Evolutionary conservation across 2,329 filamentous ascomycete species (phyloP), one percentile per base, ranked within the genome.

Genomic region (Talaromyces sp.): DNA sequence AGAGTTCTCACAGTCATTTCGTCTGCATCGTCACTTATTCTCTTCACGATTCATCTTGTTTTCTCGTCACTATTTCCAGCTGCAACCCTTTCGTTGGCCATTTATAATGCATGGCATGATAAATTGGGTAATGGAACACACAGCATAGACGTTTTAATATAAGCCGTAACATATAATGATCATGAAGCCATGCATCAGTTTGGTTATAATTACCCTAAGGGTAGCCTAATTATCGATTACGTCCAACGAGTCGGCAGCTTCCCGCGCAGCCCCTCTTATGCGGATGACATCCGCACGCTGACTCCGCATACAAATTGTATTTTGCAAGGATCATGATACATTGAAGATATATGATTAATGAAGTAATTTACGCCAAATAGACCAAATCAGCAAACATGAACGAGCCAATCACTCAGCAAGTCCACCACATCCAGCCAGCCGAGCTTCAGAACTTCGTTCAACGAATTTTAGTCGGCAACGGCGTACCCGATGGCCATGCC

Each of bases 401-500:
- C 6, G 49, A 52, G 16, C 16, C 24, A 16, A n/a, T 8, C 16
- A 33, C 56, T 2, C 64, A 62, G 39, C n/a, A 62, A 37, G 27
- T 66, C 13, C 27, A 59, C 27, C 22, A 61, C 19, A 62, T 66
- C 27, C 52, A 19, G 39, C 50, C 50, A 16, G 39, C 45, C 19
- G 43, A 59, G 7, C 60, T 66, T 16, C 52, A 73, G 62, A 60
- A 61, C n/a, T 76, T 75, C 64, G 69, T 73, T 24, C 69, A 70
- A 16, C 64, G 66, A 41, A 66, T 78, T 14, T 69, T 78, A 10
- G 66, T 67, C 13, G 73, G 67, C 54, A 77, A 91, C 71, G 85
- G 86, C 2, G 88, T 91, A 0, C 77, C 87, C 0, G 63, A 75
- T 0, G 74, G 81, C 2, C 85, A 90, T 68, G 89, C 91, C 16